Conservation (phyloP, 2,329 filamentous ascomycete species). For the Scolecobasidium constrictum region DNA sequence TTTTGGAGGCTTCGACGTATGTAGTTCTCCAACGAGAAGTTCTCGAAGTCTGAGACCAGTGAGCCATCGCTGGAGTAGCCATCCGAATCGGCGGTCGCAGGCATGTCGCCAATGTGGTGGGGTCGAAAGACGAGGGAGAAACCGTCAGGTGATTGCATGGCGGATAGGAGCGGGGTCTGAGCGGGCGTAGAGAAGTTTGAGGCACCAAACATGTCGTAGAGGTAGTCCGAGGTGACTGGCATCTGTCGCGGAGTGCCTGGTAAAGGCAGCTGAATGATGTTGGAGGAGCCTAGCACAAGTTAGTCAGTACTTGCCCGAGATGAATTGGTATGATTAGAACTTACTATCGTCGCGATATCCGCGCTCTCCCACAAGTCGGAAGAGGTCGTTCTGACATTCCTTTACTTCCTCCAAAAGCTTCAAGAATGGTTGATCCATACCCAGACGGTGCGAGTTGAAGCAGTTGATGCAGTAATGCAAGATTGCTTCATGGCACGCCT, state of each 20-base stretch:
- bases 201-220: not conserved
- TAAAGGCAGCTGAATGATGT: not conserved
- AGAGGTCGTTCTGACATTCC: conserved; percentile 30
- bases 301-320: not conserved
- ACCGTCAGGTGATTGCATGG: not conserved
- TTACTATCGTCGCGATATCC: conserved; percentile 29
- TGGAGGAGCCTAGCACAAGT: not conserved
- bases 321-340: not conserved
- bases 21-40: not conserved
- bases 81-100: not conserved
- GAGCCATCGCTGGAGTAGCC: not conserved
- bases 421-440: conserved; percentile 24
- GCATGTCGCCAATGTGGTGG: not conserved
- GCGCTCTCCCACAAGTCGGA: conserved; percentile 24
- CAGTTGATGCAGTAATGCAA: conserved; percentile 32
- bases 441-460: conserved; percentile 27
- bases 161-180: not conserved
- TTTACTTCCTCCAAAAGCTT: conserved; percentile 24
- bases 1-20: too few species aligned
- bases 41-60: not conserved
- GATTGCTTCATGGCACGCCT: conserved; percentile 25
- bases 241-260: not conserved
- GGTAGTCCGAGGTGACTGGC: not conserved
- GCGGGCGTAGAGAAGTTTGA: not conserved
- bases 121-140: not conserved